Evolutionary conservation across 2,329 filamentous ascomycete species (phyloP).

Genomic region (Trichophyton mentagrophytes): DNA sequence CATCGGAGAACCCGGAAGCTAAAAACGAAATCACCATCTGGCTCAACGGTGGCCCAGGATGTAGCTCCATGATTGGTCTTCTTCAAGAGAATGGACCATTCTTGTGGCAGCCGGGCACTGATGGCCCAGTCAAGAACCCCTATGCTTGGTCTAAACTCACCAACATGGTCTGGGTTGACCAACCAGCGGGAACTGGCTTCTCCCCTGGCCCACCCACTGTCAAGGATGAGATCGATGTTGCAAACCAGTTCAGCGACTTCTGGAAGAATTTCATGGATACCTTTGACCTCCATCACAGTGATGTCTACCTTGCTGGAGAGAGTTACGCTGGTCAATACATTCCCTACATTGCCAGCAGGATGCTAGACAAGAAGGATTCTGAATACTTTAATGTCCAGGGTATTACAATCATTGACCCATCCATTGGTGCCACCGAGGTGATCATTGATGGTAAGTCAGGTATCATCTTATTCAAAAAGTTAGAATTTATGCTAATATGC

Average conservation of each 20-base stretch:
- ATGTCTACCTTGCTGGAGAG: constrained; percentile 61
- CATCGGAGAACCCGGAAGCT: constrained; percentile 32
- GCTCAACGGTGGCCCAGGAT: constrained; percentile 44
- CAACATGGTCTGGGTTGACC: constrained; percentile 65
- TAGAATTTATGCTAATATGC: not conserved
- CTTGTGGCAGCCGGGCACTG: constrained; percentile 54
- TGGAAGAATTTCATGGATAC: constrained; percentile 65
- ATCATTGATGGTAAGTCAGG: not conserved
- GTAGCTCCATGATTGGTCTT: constrained; percentile 51
- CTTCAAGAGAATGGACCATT: constrained; percentile 67
- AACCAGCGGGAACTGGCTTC: constrained; percentile 53
- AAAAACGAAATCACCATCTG: constrained; percentile 33
- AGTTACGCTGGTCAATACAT: constrained; percentile 56
- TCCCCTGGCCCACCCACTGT: constrained; percentile 52
- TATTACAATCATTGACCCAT: constrained; percentile 61
- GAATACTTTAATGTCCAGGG: constrained; percentile 55
- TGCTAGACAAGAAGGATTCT: constrained; percentile 55
- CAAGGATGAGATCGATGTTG: constrained; percentile 53
- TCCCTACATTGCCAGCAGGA: constrained; percentile 58
- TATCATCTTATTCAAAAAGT: not conserved
- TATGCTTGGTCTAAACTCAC: constrained; percentile 66
- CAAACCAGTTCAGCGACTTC: constrained; percentile 59
- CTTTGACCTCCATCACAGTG: constrained; percentile 52
- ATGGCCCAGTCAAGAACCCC: constrained; percentile 49
- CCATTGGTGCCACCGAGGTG: constrained; percentile 33